These are phyloP conservation scores for Sugiyamaella lignohabitans DNA, from an alignment of 805 yeast genomes.

Conservation along the genomic window DNA sequence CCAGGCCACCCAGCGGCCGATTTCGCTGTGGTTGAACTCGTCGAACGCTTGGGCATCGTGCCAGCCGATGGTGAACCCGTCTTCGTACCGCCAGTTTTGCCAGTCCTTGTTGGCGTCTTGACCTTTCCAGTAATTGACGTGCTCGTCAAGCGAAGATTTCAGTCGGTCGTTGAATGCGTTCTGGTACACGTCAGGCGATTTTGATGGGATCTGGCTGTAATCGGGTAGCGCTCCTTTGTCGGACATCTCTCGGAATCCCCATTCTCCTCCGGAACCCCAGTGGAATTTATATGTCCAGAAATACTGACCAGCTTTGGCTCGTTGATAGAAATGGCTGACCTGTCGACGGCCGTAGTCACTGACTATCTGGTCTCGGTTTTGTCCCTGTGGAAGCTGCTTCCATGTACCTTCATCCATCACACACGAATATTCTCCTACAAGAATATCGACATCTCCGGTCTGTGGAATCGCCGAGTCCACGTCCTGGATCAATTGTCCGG, in stretches of 20 bases:
- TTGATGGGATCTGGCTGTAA: constrained; percentile 19
- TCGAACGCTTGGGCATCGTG: constrained; percentile 65
- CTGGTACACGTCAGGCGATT: constrained; percentile 19
- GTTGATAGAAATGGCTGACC: constrained; percentile 38
- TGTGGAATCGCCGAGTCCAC: constrained; percentile 35
- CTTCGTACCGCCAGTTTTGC: constrained; percentile 76
- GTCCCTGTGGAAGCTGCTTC: constrained; percentile 41
- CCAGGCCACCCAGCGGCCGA: constrained; percentile 76
- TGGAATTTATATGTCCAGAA: constrained; percentile 91
- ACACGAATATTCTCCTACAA: constrained; percentile 89
- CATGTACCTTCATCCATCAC: constrained; percentile 74
- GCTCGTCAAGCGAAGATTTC: constrained; percentile 38
- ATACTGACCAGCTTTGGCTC: constrained; percentile 65
- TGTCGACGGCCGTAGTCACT: constrained; percentile 57
- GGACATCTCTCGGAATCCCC: constrained; percentile 83
- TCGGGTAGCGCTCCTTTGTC: constrained; percentile 51
- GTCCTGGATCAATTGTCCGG: constrained; percentile 56
- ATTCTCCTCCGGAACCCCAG: constrained; percentile 90
- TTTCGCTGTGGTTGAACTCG: constrained; percentile 54
- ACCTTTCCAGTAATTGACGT: constrained; percentile 61
- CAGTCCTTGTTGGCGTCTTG: constrained; percentile 52
- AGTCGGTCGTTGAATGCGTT: constrained; percentile 35
- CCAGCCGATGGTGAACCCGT: constrained; percentile 75
- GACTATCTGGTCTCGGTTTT: constrained; percentile 51
- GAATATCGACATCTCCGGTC: constrained; percentile 51